Conservation (phyloP, 2,329 filamentous ascomycete species). For the Hymenoscyphus infarciens region DNA sequence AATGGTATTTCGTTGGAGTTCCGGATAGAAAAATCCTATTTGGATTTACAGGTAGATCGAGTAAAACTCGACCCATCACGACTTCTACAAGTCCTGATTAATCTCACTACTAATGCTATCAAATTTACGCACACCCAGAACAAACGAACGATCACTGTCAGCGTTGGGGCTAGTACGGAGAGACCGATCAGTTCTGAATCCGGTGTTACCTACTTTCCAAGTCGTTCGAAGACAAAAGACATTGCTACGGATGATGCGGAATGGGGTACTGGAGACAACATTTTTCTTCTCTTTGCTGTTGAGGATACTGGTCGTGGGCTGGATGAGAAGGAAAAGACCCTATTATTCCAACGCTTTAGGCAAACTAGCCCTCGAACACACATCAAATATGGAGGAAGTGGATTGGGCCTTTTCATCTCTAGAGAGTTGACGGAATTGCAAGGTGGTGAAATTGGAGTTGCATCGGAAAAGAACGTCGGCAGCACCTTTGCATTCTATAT, state of each 20-base stretch:
- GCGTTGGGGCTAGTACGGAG: constrained; percentile 31
- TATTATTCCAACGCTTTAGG: constrained; percentile 74
- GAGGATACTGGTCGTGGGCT: constrained; percentile 75
- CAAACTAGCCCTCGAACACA: constrained; percentile 79
- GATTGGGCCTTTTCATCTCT: constrained; percentile 76
- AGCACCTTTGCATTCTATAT: constrained; percentile 75
- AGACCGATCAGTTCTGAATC: constrained; percentile 47
- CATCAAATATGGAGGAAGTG: constrained; percentile 75
- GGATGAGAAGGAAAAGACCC: constrained; percentile 65
- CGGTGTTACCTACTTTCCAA: constrained; percentile 36
- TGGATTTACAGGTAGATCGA: constrained; percentile 63
- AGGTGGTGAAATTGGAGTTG: constrained; percentile 75
- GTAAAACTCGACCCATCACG: constrained; percentile 72
- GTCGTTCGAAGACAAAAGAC: constrained; percentile 31
- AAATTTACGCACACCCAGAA: constrained; percentile 73
- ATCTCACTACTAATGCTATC: constrained; percentile 76
- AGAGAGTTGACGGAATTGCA: constrained; percentile 75
- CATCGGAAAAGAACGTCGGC: constrained; percentile 62
- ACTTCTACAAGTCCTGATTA: constrained; percentile 77
- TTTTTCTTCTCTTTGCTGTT: constrained; percentile 71
- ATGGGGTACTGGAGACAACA: constrained; percentile 68
- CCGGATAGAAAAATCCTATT: constrained; percentile 63
- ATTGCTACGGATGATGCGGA: constrained; percentile 32
- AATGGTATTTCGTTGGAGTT: constrained; percentile 71
- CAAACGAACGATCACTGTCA: constrained; percentile 47